Conservation (phyloP, 352 stramenopile species). For the Achlya hypogyna region DNA sequence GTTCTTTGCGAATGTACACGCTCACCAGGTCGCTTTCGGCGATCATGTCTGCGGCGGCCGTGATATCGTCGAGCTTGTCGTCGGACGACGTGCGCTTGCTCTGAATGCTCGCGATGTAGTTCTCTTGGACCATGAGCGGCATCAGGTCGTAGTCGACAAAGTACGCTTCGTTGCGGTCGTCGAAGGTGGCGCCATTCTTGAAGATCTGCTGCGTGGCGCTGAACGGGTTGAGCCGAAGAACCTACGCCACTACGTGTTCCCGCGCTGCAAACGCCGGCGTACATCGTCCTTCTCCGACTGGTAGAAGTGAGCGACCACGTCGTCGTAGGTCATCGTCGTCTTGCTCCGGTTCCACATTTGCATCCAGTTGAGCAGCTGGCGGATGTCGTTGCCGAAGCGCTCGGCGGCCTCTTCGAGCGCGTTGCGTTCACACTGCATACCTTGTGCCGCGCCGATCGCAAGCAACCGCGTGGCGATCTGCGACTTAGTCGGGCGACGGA, state of each 20-base stretch:
- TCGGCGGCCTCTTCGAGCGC: constrained; percentile 95
- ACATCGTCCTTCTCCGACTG: constrained; percentile 86
- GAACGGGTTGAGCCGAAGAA: constrained; percentile 91
- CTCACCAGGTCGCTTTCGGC: constrained; percentile 76
- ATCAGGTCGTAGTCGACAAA: constrained; percentile 99
- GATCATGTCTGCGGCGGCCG: constrained; percentile 88
- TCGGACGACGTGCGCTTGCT: constrained; percentile 53
- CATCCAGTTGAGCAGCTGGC: constrained; percentile 94
- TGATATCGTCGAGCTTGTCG: constrained; percentile 73
- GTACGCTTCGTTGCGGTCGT: constrained; percentile 92
- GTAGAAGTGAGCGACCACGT: constrained; percentile 68
- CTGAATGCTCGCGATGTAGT: constrained; percentile 81
- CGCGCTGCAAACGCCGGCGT: background rate
- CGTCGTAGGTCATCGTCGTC: constrained; percentile 75
- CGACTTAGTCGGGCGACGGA: constrained; percentile 88
- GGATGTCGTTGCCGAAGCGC: constrained; percentile 96
- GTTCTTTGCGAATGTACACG: constrained; percentile 65
- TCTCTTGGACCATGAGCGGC: constrained; percentile 93
- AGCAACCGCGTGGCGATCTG: constrained; percentile 90
- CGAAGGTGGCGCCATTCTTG: constrained; percentile 64
- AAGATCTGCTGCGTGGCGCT: constrained; percentile 92
- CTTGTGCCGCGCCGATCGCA: constrained; percentile 85
- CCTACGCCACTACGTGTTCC: constrained; percentile 24
- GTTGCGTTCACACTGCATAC: constrained; percentile 91
- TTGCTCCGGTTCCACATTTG: constrained; percentile 91